Conservation (phyloP, 129 eudicot species). For the Flaveria linearis region DNA sequence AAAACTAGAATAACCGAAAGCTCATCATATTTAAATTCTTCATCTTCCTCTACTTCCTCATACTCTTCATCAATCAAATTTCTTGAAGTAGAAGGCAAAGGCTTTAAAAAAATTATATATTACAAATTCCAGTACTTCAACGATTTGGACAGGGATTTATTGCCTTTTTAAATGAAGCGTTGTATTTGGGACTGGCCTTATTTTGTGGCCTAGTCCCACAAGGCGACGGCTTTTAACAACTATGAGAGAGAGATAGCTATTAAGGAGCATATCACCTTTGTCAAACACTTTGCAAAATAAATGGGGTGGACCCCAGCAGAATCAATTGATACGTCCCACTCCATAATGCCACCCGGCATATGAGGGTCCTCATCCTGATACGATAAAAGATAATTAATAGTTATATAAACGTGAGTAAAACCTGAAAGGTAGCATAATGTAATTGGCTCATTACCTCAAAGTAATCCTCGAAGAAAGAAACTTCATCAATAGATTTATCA, state of each 20-base stretch:
- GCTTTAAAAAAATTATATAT: too few relatives aligned
- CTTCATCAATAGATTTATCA: conserved; percentile 41
- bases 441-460: conserved; percentile 43
- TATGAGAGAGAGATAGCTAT: neutral
- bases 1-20: too few relatives aligned
- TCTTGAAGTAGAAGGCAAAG: too few relatives aligned
- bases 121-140: too few relatives aligned
- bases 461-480: conserved; percentile 41
- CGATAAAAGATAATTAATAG: conserved; percentile 3
- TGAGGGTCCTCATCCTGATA: conserved; percentile 50
- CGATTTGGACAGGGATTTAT: too few relatives aligned
- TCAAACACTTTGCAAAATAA: conserved; percentile 78
- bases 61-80: too few relatives aligned
- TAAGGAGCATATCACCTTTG: conserved; percentile 51
- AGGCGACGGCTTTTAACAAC: too few relatives aligned
- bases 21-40: too few relatives aligned
- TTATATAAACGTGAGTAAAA: neutral
- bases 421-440: conserved; percentile 15
- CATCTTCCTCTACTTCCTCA: too few relatives aligned
- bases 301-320: conserved; percentile 56
- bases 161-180: too few relatives aligned
- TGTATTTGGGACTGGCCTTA: too few relatives aligned
- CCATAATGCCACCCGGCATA: conserved; percentile 34
- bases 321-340: conserved; percentile 52
- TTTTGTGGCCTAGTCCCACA: too few relatives aligned